Base-by-base conservation (phyloP, 2,329 filamentous ascomycete species). In the Venturia nashicola region DNA sequence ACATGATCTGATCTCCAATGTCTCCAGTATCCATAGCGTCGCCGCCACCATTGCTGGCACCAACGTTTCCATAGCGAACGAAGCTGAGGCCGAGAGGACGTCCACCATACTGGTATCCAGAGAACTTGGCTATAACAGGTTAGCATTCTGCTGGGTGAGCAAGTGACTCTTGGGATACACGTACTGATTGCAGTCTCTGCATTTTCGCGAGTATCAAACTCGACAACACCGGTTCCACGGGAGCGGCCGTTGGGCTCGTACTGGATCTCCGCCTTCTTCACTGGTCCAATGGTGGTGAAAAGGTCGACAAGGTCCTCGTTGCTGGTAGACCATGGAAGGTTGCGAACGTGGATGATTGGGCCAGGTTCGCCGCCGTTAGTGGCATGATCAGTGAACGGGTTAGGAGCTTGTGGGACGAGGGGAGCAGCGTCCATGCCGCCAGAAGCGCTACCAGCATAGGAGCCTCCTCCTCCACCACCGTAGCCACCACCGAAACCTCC, bases 221-320 rank as follows among this genome's bases (percentile, higher is more conserved):
- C 87, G 64, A 99, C 94, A n/a, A 99, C 94, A 73, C 94, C 94
- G 65, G 90, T 94, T 68, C 94, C 94, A 68, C 91, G 89, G 66
- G 94, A 99, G 70, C 94, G 90, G 57, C 94, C 94, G 71, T 95
- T 97, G 4, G 90, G 89, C 76, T 99, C 94, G 72, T 99, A 97
- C 77, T 99, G 94, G 65, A 99, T 97, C 78, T 99, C 94, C n/a
- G 94, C 94, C 71, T 94, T 91, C 71, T 97, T 91, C 65, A 99
- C 94, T 76, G 96, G 96, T 68, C 94, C 94, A 72, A 99, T 99
- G 12, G 94, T 99, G 20, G 89, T 92, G 80, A 99, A 99, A 23
- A 99, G 83, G 74, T 99, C 94, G 65, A 97, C 86, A 34, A 99
- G 81, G 75, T 99, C 94, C 67, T 99, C 94, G 73, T 99, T 97